Evolutionary conservation across 1,284 basidiomycete genomes (phyloP).

Genomic region (Entoloma clypeatum): DNA sequence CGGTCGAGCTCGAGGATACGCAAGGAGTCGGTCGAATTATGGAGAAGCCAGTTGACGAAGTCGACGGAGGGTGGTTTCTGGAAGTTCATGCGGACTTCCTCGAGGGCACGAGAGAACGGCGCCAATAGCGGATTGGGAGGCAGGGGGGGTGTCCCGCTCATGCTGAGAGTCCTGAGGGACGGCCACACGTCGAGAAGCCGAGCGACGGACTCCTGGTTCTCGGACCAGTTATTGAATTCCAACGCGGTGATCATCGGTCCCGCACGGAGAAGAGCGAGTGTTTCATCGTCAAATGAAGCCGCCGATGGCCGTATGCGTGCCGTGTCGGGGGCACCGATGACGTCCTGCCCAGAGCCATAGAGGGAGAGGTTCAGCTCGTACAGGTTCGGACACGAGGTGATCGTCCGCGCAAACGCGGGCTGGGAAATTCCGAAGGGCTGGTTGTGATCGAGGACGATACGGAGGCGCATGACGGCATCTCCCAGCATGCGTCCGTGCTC

Average conservation of each 20-base stretch:
- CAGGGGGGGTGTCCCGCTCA: constrained; percentile 57
- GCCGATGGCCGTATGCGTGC: constrained; percentile 47
- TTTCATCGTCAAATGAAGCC: constrained; percentile 52
- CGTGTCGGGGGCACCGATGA: constrained; percentile 42
- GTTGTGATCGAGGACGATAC: constrained; percentile 59
- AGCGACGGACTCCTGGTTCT: constrained; percentile 50
- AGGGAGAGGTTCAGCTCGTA: constrained; percentile 51
- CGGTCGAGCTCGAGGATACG: constrained; percentile 52
- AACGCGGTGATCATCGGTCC: constrained; percentile 55
- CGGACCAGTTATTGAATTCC: constrained; percentile 67
- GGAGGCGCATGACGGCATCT: constrained; percentile 49
- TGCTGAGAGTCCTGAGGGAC: constrained; percentile 47
- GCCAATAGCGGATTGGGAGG: constrained; percentile 39
- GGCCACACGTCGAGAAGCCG: constrained; percentile 64
- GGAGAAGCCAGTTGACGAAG: constrained; percentile 66
- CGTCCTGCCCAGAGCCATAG: constrained; percentile 51
- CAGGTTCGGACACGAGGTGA: constrained; percentile 56
- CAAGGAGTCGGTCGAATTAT: constrained; percentile 47
- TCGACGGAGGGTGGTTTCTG: constrained; percentile 54
- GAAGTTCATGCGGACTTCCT: constrained; percentile 57
- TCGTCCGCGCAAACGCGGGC: constrained; percentile 52
- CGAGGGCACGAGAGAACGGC: constrained; percentile 44
- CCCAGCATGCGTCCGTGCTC: constrained; percentile 46
- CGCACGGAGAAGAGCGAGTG: constrained; percentile 46
- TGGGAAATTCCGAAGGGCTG: constrained; percentile 57